Conservation (phyloP, 495 filamentous ascomycete genomes). For the Annulohypoxylon maeteangense region DNA sequence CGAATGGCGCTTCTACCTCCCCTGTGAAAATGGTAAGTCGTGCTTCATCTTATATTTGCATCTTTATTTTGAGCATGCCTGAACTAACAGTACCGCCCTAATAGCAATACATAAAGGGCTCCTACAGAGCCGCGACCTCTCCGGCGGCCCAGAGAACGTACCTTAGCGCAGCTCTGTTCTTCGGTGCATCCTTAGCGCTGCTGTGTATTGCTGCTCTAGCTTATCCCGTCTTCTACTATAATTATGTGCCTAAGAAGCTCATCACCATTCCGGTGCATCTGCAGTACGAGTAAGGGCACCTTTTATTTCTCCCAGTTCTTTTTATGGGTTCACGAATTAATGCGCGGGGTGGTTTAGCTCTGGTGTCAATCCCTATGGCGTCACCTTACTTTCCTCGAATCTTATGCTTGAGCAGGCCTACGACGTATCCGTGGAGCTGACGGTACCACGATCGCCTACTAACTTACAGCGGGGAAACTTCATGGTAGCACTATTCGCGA, state of each 20-base stretch:
- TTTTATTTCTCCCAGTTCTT: not conserved
- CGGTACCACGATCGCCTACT: slow-evolving; percentile 66
- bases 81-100: too few species aligned
- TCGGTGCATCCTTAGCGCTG: slow-evolving; percentile 66
- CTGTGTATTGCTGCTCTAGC: slow-evolving; percentile 70
- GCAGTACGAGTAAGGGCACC: slow-evolving; percentile 74
- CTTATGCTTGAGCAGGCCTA: slow-evolving; percentile 68
- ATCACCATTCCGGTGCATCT: slow-evolving; percentile 75
- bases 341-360: slow-evolving; percentile 41
- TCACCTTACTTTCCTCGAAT: slow-evolving; percentile 55
- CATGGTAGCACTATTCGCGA: slow-evolving; percentile 80
- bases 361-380: slow-evolving; percentile 63
- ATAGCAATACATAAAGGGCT: slow-evolving; percentile 47
- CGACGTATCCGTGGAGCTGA: slow-evolving; percentile 68
- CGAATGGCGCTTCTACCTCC: slow-evolving; percentile 26
- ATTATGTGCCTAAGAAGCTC: slow-evolving; percentile 78
- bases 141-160: slow-evolving; percentile 76
- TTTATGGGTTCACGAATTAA: slow-evolving; percentile 9
- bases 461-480: slow-evolving; percentile 83
- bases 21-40: slow-evolving; percentile 31
- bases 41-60: not conserved
- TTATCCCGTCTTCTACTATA: slow-evolving; percentile 83
- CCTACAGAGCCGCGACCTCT: slow-evolving; percentile 67
- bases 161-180: slow-evolving; percentile 73
- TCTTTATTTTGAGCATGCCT: not conserved